Evolutionary conservation across 1,139 yeast species (phyloP).

Genomic region (Geotrichum restrictum): DNA sequence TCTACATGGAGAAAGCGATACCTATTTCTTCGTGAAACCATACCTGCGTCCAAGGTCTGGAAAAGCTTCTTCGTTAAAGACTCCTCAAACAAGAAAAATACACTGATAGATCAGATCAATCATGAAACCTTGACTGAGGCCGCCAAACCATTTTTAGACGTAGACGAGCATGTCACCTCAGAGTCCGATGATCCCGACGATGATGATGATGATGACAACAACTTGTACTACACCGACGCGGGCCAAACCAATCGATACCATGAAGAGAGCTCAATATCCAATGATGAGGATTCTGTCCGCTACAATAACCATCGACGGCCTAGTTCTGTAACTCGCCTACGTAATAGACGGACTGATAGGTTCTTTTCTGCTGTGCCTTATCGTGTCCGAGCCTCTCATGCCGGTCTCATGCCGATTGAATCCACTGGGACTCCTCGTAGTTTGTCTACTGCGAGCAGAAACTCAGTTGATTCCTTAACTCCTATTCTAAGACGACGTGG

Average conservation of each 20-base stretch:
- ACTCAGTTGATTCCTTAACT: neutral
- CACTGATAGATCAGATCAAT: slow-evolving; percentile 8
- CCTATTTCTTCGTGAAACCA: neutral
- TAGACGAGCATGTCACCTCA: neutral
- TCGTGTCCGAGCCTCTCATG: neutral
- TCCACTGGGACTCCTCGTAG: neutral
- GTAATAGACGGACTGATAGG: neutral
- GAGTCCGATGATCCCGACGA: neutral
- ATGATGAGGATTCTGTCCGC: neutral
- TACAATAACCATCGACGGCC: neutral
- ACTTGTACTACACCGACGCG: neutral
- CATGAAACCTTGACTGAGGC: slow-evolving; percentile 5
- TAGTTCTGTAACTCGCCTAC: neutral
- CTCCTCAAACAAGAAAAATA: neutral
- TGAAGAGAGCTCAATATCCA: no score
- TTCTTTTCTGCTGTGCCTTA: slow-evolving; percentile 2
- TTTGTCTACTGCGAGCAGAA: no score
- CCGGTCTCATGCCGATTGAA: neutral
- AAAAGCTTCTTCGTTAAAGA: slow-evolving; percentile 3
- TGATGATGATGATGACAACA: neutral
- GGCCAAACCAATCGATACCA: neutral
- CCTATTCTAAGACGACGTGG: neutral
- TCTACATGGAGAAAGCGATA: slow-evolving; percentile 14
- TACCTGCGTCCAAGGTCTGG: neutral
- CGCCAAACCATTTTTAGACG: neutral